These are phyloP conservation scores for Penicillium sclerotigenum DNA, from an alignment of 2,329 filamentous ascomycete genomes.

Conservation along the genomic window DNA sequence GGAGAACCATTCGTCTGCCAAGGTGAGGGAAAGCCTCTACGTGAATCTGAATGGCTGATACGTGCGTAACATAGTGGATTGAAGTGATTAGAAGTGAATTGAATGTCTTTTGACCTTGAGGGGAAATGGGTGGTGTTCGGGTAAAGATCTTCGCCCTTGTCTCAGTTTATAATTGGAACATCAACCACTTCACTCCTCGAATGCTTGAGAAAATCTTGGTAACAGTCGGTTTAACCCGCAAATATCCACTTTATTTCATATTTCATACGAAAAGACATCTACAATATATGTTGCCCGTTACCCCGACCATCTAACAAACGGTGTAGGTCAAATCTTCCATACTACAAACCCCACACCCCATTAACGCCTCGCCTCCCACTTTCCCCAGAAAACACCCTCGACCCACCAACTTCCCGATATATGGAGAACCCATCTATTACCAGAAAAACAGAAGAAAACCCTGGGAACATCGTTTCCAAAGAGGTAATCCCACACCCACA, in stretches of 20 bases:
- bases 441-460: no score
- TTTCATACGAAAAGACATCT: neutral
- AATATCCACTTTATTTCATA: neutral
- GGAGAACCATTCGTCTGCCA: neutral
- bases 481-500: neutral
- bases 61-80: neutral
- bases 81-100: neutral
- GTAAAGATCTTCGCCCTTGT: neutral
- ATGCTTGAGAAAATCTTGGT: neutral
- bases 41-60: neutral
- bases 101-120: neutral
- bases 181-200: neutral
- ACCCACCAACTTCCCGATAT: neutral
- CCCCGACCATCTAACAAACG: neutral
- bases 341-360: neutral
- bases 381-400: neutral
- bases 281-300: neutral
- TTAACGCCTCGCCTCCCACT: neutral
- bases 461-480: neutral
- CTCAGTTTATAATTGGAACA: neutral
- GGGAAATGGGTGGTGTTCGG: neutral
- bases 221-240: neutral
- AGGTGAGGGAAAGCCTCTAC: neutral
- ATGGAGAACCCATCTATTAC: neutral
- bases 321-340: neutral